Evolutionary conservation across 768 basidiomycete genomes (phyloP).

Genomic region (Tricholoma bakamatsutake): DNA sequence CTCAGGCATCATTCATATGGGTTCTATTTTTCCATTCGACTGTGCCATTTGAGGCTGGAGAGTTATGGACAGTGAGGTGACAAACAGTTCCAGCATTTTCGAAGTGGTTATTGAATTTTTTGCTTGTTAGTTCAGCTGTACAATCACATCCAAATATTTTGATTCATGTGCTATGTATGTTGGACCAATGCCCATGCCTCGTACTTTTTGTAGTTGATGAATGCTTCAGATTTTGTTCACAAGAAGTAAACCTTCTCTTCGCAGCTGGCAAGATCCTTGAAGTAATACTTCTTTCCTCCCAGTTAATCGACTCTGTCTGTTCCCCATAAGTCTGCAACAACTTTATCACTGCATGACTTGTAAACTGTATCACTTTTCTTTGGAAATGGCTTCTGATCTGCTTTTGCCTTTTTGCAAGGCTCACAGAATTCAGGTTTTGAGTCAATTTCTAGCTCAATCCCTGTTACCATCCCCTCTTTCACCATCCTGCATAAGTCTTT

Average conservation of each 20-base stretch:
- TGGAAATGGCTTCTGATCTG: neutral
- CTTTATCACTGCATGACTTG: neutral
- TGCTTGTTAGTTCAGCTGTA: no score
- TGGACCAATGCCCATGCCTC: no score
- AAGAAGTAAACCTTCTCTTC: neutral
- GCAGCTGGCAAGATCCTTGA: no score
- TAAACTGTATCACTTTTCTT: neutral
- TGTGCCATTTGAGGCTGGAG: constrained; percentile 1
- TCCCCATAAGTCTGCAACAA: neutral
- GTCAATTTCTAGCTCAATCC: neutral
- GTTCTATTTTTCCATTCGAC: constrained; percentile 5
- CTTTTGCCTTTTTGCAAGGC: neutral
- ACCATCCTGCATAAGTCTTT: neutral
- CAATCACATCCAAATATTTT: no score
- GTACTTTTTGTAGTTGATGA: no score
- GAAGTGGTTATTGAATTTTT: no score
- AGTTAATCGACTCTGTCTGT: no score
- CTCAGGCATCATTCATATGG: neutral
- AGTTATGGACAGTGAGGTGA: neutral
- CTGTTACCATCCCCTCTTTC: neutral
- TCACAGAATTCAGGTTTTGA: constrained; percentile 1
- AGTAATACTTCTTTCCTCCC: no score
- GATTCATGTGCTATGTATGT: no score
- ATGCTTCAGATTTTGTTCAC: neutral
- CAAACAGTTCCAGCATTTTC: neutral